Base-by-base conservation (phyloP, 139 green algal species). In the Yamagishiella unicocca region DNA sequence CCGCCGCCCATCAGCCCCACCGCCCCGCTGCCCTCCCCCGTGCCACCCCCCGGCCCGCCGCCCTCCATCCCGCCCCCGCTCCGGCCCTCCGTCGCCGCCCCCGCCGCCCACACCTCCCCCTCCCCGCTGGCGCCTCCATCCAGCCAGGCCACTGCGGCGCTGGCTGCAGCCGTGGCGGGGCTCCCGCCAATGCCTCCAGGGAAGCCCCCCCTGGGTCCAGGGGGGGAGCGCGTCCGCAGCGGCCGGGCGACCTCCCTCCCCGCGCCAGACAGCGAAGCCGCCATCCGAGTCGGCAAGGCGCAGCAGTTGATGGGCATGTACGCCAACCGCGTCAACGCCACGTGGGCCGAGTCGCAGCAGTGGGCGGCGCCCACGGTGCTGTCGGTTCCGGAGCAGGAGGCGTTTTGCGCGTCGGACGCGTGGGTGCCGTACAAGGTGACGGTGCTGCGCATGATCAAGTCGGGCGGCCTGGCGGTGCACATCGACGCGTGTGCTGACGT, bases 331-430 rank as follows among this genome's bases (percentile, higher is more conserved):
- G 64, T 67, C 33, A 87, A 87, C 67, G 81, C 81, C 64, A 43
- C 33, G 46, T 87, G 81, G 81, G 64, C 81, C 8, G 81, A 87
- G 81, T 55, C 33, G 21, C 81, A 87, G 62, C 81, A 87, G 81
- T 87, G 81, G 81, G 45, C 2, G 8, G 19, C 64, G 45, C 81
- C 81, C 29, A 22, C 31, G 8, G 81, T 87, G 24, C 43, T 87
- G 64, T 61, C 81, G 29, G 7, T 24, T 29, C 25, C 40, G 46
- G 81, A 87, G 81, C 66, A 87, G 45, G 81, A 87, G 31, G 2
- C 10, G 25, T 87, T 87, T 25, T 55, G 33, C 33, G n/a, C 81
- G 4, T 70, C 45, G 10, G 81, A 87, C 66, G 81, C 81, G 2
- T 87, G 81, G 81, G 54, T 78, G 64, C 81, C 81, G 66, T 87